These are phyloP conservation scores for Colletotrichum incanum DNA, from an alignment of 2,329 filamentous ascomycete species.

Conservation along the genomic window DNA sequence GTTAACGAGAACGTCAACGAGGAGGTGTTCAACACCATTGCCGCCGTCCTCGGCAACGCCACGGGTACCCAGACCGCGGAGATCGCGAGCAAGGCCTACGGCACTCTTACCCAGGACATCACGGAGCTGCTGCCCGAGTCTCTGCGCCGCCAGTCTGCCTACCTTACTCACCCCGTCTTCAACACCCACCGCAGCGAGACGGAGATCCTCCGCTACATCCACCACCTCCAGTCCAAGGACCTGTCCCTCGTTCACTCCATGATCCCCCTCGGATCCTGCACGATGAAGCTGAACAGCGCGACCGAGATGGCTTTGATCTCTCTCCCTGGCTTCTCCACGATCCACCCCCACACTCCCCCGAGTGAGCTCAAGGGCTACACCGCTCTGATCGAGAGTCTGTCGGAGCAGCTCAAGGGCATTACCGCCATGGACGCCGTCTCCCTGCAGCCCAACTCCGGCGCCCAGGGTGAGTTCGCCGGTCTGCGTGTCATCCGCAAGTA, in stretches of 20 bases:
- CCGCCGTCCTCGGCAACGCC: constrained; percentile 50
- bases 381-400: constrained; percentile 80
- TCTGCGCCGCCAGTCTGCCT: constrained; percentile 81
- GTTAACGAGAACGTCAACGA: constrained; percentile 77
- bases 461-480: constrained; percentile 95
- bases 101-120: constrained; percentile 54
- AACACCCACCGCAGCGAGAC: constrained; percentile 97
- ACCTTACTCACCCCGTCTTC: constrained; percentile 92
- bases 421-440: constrained; percentile 93
- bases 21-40: constrained; percentile 66
- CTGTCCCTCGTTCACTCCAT: constrained; percentile 95
- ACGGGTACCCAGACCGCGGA: constrained; percentile 54
- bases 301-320: constrained; percentile 93
- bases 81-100: constrained; percentile 57
- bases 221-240: constrained; percentile 94
- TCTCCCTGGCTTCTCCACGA: constrained; percentile 80
- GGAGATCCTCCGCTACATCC: constrained; percentile 92
- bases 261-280: constrained; percentile 97
- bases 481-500: constrained; percentile 90
- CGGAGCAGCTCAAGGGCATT: constrained; percentile 82
- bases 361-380: constrained; percentile 78
- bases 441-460: constrained; percentile 94
- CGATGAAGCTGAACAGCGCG: constrained; percentile 97
- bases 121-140: constrained; percentile 64
- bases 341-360: constrained; percentile 85